Base-by-base conservation (phyloP, 495 filamentous ascomycete species). In the Neurospora sp. region DNA sequence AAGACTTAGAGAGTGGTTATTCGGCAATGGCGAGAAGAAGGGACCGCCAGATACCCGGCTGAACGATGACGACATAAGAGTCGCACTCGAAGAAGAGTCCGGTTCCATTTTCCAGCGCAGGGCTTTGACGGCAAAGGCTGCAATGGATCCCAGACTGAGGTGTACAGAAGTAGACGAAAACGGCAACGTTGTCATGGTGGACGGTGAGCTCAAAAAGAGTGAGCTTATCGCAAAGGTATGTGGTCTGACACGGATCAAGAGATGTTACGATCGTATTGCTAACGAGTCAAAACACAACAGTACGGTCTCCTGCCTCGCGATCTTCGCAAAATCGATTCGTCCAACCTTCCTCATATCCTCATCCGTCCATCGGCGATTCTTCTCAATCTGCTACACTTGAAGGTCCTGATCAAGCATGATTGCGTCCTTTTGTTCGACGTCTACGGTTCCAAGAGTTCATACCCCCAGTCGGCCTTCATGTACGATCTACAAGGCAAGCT, bases 311-410 rank as follows among this genome's bases (percentile, higher is more conserved):
- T 98, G 14, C 94, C 96, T 71, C 94, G 96, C 69, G 96, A 99
- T 85, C 87, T 99, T 9, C 92, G 96, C 77, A 99, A 99, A 81
- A 97, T 98, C 77, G 96, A 98, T 79, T 97, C 94, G n/a, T 97
- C 93, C 70, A 92, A 97, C 75, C 89, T 99, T n/a, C 96, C 96
- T 6, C 93, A 97, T 76, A 98, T 99, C 70, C 90, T 98, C 71
- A 91, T 99, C 72, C 94, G 96, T 69, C 94, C 94, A 38, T 94
- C 92, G 46, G 94, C 96, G 11, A 98, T 99, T 73, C 86, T 99
- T 0, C 92, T 99, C 77, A 98, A 98, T 77, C 87, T 99, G 20
- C 88, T 99, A 14, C 96, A 99, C 79, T 86, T 99, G 38, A 91
- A 95, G 31, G 94, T 96, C 31, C 86, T 99, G 14, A 98, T 99